These are phyloP conservation scores for Fragaria ananassa DNA, from an alignment of 306 rosid species.

Conservation along the genomic window DNA sequence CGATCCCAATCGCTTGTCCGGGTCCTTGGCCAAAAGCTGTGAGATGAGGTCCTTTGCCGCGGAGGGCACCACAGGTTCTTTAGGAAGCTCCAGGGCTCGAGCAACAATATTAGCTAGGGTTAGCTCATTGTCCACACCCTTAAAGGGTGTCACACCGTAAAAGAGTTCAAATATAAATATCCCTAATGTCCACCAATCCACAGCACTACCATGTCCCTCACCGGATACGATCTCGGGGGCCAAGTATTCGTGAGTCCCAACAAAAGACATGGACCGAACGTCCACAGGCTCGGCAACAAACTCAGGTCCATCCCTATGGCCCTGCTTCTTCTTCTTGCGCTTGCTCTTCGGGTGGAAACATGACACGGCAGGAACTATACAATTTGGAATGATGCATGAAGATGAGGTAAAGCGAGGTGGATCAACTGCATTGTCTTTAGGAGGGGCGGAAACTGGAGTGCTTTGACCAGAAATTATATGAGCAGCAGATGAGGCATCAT, in stretches of 20 bases:
- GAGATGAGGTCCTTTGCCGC: conserved; percentile 58
- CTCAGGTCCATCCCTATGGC: conserved; percentile 37
- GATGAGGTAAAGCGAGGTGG: conserved; percentile 46
- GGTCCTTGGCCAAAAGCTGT: conserved; percentile 62
- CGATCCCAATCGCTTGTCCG: conserved; percentile 59
- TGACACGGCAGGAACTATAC: conserved; percentile 59
- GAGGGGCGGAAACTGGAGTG: conserved; percentile 4
- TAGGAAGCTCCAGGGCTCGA: conserved; percentile 68
- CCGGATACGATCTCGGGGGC: conserved; percentile 67
- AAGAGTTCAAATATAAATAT: conserved; percentile 57
- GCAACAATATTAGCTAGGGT: conserved; percentile 74
- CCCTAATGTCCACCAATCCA: conserved; percentile 84
- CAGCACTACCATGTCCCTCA: conserved; percentile 72
- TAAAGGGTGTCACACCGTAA: conserved; percentile 72
- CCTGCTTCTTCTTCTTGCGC: conserved; percentile 42
- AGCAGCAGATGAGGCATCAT: conserved; percentile 45
- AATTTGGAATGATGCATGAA: conserved; percentile 63
- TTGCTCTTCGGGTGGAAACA: conserved; percentile 54
- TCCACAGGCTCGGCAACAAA: conserved; percentile 61
- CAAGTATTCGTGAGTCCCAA: conserved; percentile 71
- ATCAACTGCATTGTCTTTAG: conserved; percentile 35
- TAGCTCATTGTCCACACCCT: conserved; percentile 60
- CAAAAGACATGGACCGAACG: conserved; percentile 71
- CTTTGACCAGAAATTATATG: conserved; percentile 37
- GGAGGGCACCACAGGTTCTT: conserved; percentile 46